These are phyloP conservation scores for Quercus engelmannii DNA, from an alignment of 306 rosid species.

Conservation along the genomic window DNA sequence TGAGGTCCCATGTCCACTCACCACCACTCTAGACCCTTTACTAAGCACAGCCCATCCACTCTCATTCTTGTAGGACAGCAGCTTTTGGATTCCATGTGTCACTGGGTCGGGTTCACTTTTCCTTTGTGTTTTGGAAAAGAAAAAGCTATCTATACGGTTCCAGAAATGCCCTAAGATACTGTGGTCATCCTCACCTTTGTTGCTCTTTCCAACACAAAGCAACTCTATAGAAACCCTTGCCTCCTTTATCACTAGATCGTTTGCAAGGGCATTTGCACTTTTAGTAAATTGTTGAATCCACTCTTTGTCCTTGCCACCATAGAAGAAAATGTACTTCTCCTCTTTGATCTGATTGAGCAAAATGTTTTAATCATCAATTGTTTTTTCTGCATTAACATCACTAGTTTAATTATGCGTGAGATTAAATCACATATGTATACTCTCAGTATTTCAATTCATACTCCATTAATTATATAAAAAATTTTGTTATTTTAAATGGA, in stretches of 20 bases:
- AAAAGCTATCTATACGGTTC: slow-evolving; percentile 22
- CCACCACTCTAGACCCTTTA: slow-evolving; percentile 45
- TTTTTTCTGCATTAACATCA: too few species aligned
- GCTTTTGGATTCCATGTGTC: slow-evolving; percentile 49
- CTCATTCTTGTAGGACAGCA: slow-evolving; percentile 68
- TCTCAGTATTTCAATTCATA: too few species aligned
- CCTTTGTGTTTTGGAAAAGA: slow-evolving; percentile 10
- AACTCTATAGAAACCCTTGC: too few species aligned
- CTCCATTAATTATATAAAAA: too few species aligned
- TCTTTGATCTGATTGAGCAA: slow-evolving; percentile 25
- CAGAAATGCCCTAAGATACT: slow-evolving; percentile 30
- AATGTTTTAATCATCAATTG: neutral
- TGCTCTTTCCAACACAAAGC: slow-evolving; percentile 20
- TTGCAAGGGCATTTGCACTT: slow-evolving; percentile 9
- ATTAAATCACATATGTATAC: too few species aligned
- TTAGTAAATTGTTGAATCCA: slow-evolving; percentile 35
- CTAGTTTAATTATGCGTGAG: too few species aligned
- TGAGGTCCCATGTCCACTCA: slow-evolving; percentile 49
- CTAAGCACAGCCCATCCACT: slow-evolving; percentile 60
- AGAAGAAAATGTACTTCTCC: slow-evolving; percentile 33
- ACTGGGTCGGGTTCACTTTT: slow-evolving; percentile 7
- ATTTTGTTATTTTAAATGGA: too few species aligned
- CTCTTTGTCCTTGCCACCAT: slow-evolving; percentile 33
- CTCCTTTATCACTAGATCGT: slow-evolving; percentile 27
- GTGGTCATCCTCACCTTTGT: slow-evolving; percentile 27